Evolutionary conservation across 192 early-diverging fungal genomes (phyloP), one percentile per base, ranked within the genome.

Genomic region (Coemansia pectinata): DNA sequence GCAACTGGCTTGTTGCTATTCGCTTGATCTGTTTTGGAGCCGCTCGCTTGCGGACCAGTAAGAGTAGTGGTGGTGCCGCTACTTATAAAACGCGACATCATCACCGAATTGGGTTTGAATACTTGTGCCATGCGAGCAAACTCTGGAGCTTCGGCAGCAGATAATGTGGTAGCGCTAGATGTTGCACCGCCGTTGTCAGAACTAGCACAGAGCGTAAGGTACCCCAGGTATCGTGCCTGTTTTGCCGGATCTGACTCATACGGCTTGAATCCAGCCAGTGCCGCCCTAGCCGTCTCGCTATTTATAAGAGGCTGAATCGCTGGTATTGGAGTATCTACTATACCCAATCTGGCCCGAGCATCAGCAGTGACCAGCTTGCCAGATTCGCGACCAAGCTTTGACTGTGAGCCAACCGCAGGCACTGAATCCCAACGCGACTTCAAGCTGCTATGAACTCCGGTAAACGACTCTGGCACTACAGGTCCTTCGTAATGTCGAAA

Each of bases 1-100:
- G 59, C 33, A 40, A 6, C 21, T 61, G 11, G 36, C 38, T 63
- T 76, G 50, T 10, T 47, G 7, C 1, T 9, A 34, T 31, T 27
- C 1, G 11, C 60, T 41, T 23, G 38, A 14, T 25, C 38, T 0
- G 38, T 11, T 6, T 42, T 27, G 14, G 27, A 45, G 15, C n/a
- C 36, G 39, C 19, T 59, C 17, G 27, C 14, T 36, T 21, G 3
- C 12, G 27, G 19, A 59, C 29, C 59, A 17, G 62, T 12, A 12
- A 7, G 29, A 11, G 47, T 23, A 7, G 21, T 9, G 10, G 21
- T 15, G 19, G 8, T 41, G 31, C 36, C 14, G 14, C 36, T 42
- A 8, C 44, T 58, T 23, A 55, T 45, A 39, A 78, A 78, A 14
- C 76, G 70, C 29, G 70, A 65, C n/a, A 69, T 47, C 66, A 78